Evolutionary conservation across 164 flowering plant genomes (phyloP), one percentile per base, ranked within the genome.

Genomic region (Magnolia changhungtana): DNA sequence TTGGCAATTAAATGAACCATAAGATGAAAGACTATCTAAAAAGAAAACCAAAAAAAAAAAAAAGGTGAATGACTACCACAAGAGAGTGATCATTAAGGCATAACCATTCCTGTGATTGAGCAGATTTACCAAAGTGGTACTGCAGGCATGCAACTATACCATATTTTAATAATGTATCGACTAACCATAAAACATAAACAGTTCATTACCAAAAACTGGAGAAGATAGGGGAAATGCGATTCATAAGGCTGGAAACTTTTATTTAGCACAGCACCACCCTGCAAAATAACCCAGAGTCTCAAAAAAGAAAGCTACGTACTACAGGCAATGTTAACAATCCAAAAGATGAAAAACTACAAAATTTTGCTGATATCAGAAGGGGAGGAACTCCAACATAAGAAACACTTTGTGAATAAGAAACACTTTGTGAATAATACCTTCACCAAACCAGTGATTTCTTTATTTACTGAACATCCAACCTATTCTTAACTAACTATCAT

Each of bases 191-290:
- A 16, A 55, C 13, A 64, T 64, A 5, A 77, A 67, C 24, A 23
- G 64, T 8, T 72, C 50, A 70, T 76, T 86, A 94, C 99, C 91
- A 94, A 78, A 85, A 94, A 94, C 81, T 96, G 99, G 64, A 96
- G 98, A 80, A 96, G 87, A 81, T 83, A 96, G 18, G 99, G 99
- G 78, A 96, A 90, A 71, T 94, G 99, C 59, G 99, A 89, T 85
- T 96, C 99, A 83, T 96, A 86, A 9, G 99, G 99, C 87, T 92
- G 99, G 78, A 91, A 80, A 74, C 86, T 77, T 85, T 80, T 89
- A 77, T 89, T 91, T 67, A 92, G 81, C 74, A 94, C 85, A n/a
- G 91, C 88, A 81, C 98, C 98, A 52, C 82, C 87, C 99, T 96
- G 89, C 79, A 82, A 78, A 87, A 79, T 20, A 82, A 82, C 61